Conservation (phyloP, 192 early-diverging fungal genomes). For the Rhizophlyctis rosea region DNA sequence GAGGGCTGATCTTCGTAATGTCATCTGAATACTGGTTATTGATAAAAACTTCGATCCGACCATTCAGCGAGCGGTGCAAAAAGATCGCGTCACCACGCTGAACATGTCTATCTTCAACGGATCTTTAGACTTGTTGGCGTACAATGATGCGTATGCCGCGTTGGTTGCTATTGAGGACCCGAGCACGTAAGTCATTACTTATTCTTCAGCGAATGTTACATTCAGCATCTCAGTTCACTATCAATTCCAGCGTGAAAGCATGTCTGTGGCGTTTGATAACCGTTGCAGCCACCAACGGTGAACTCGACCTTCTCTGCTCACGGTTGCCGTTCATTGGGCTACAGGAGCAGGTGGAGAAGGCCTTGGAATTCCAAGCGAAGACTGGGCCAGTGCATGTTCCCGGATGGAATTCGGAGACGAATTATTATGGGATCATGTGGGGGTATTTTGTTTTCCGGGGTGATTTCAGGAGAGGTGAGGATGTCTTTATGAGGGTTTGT, state of each 20-base stretch:
- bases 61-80: constrained; percentile 11
- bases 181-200: constrained; percentile 27
- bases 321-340: constrained; percentile 29
- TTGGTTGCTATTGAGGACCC: constrained; percentile 21
- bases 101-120: constrained; percentile 25
- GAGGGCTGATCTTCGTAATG: not conserved
- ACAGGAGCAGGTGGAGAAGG: constrained; percentile 35
- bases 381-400: constrained; percentile 9
- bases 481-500: too few species aligned
- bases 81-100: constrained; percentile 1
- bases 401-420: constrained; percentile 10
- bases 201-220: constrained; percentile 7
- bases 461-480: constrained; percentile 33
- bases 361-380: constrained; percentile 24
- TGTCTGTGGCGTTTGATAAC: constrained; percentile 29
- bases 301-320: constrained; percentile 27
- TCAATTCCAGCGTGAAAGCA: constrained; percentile 15
- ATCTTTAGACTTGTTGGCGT: constrained; percentile 20
- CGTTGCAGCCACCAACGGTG: constrained; percentile 20
- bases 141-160: constrained; percentile 23
- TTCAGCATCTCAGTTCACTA: not conserved
- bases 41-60: not conserved
- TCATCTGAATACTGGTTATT: not conserved
- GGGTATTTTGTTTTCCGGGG: constrained; percentile 29
- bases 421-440: constrained; percentile 40